Evolutionary conservation across 805 yeast species (phyloP), one percentile per base, ranked within the genome.

Genomic region (Cyberlindnera suaveolens): DNA sequence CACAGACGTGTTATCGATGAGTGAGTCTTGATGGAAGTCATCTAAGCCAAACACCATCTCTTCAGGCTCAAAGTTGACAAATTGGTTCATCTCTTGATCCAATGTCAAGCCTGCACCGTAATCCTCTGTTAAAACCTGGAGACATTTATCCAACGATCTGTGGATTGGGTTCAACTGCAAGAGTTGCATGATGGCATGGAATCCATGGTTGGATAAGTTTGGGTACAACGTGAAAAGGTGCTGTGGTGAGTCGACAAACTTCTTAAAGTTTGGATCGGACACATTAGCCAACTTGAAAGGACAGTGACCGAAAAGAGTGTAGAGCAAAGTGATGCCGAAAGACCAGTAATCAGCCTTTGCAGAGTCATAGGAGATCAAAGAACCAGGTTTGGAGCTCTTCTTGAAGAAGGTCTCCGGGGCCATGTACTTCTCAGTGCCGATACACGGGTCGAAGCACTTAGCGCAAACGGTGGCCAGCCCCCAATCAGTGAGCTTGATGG

Each of bases 371-470:
- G 54, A 40, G 7, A 42, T 39, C 20, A 39, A 17, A 19, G 20
- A 37, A 14, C 39, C 35, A 6, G 38, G 44, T 29, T 39, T 44
- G 3, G 40, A 31, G 13, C 41, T 13, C 36, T 53, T 58, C 36
- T 58, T 56, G 56, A 83, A 80, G 49, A 82, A 80, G 40, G 89
- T 72, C 62, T 89, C 97, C 4, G 97, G 97, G 1, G 96, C 95
- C 87, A 90, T 83, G 63, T 88, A 89, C 49, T 91, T 76, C 61
- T 87, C 96, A 19, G 90, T 81, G 26, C 96, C 96, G 47, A 87
- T 60, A 31, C 64, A 57, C 15, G 61, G 58, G 29, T 64, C 70
- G 10, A 42, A 48, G 16, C 67, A 60, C 34, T 51, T 46, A n/a
- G 53, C 43, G 3, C 49, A 46, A 4, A 56, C 52, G 2, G 82